Evolutionary conservation across 495 filamentous ascomycete genomes (phyloP).

Genomic region (Antarctomyces pellizariae): DNA sequence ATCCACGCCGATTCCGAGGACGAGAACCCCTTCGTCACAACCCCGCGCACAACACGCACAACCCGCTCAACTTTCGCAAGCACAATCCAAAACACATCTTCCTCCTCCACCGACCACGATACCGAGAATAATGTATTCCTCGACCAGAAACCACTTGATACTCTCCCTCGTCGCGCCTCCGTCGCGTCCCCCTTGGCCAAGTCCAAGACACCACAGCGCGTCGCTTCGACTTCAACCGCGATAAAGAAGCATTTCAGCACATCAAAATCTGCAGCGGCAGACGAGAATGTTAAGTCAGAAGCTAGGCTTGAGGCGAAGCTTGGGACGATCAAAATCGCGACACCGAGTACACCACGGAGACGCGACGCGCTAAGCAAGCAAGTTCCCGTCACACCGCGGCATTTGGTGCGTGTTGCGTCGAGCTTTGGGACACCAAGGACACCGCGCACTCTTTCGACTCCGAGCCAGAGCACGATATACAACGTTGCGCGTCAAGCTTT

Average conservation of each 20-base stretch:
- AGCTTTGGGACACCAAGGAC: conserved; percentile 45
- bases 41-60: conserved; percentile 7
- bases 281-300: conserved; percentile 6
- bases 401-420: conserved; percentile 36
- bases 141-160: too few relatives aligned
- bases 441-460: conserved; percentile 40
- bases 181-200: too few relatives aligned
- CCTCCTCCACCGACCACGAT: too few relatives aligned
- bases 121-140: too few relatives aligned
- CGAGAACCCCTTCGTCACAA: conserved; percentile 22
- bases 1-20: conserved; percentile 29
- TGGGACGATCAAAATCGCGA: conserved; percentile 11
- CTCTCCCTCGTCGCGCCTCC: too few relatives aligned
- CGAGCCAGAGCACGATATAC: conserved; percentile 46
- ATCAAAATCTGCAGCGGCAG: too few relatives aligned
- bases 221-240: too few relatives aligned
- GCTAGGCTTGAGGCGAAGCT: background rate
- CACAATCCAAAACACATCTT: too few relatives aligned
- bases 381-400: conserved; percentile 42
- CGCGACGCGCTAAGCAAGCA: conserved; percentile 38
- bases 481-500: conserved; percentile 75
- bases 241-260: too few relatives aligned
- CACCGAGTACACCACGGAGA: conserved; percentile 42
- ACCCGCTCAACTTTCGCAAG: conserved; percentile 2
- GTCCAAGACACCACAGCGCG: too few relatives aligned